Conservation (phyloP, 148 eudicot species). For the Vaccinium darrowii region DNA sequence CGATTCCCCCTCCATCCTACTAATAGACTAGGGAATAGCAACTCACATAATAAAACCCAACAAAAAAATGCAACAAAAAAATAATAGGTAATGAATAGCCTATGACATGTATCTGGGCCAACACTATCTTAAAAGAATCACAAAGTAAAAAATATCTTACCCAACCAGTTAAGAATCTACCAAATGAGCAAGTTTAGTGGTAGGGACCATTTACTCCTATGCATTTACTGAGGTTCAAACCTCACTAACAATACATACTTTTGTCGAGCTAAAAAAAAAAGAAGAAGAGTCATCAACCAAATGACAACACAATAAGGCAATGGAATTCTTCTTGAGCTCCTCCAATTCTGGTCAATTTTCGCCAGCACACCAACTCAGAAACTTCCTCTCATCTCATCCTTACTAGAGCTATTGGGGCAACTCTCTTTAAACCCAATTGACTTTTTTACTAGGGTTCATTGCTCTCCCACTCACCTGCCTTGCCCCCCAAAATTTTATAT, state of each 20-base stretch:
- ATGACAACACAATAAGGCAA: not conserved
- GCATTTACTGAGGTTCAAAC: no score
- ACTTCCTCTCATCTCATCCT: not conserved
- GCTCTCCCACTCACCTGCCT: not conserved
- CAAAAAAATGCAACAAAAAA: not conserved
- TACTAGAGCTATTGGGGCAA: not conserved
- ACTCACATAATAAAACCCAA: not conserved
- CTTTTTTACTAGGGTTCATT: not conserved
- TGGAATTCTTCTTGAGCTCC: not conserved
- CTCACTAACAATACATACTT: no score
- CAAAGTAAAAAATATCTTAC: not conserved
- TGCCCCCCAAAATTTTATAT: not conserved
- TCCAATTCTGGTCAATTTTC: not conserved
- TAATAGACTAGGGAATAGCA: not conserved
- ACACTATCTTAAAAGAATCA: not conserved
- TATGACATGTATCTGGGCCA: not conserved
- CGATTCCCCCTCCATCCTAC: not conserved
- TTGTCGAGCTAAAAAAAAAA: not conserved
- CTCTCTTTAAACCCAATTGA: not conserved
- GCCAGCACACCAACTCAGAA: not conserved
- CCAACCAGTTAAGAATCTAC: not conserved
- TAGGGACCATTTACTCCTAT: no score
- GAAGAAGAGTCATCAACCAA: not conserved
- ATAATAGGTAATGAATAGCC: not conserved
- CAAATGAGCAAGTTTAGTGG: not conserved